Evolutionary conservation across 148 eudicot genomes (phyloP), one percentile per base, ranked within the genome.

Genomic region (Talinum fruticosum): DNA sequence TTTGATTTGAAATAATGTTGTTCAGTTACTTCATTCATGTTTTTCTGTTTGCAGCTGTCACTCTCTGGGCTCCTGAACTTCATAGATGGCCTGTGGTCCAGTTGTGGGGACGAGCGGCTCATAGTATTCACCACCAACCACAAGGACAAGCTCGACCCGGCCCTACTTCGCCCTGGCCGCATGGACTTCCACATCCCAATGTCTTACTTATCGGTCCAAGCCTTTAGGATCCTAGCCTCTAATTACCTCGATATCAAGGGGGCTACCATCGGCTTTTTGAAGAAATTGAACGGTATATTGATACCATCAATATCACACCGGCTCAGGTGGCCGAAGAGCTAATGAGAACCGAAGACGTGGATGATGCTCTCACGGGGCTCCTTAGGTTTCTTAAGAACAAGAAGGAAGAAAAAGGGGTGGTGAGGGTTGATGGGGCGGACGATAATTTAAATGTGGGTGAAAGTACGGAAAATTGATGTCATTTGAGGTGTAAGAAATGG

Each of bases 261-360:
- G 26, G 74, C 36, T 12, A 72, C 0, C 87, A 86, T 33, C 37
- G 28, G 36, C 81, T 81, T 1, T 84, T 81, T 19, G 68, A 41
- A 0, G 84, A 84, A 69, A 87, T 90, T 38, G 87, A 78, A 65
- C 66, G 67, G 37, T 68, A 86, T 12, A 77, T 90, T 0, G 24
- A 72, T 4, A 18, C 38, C 8, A 69, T 66, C 1, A 70, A 85
- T 12, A 86, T 77, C 29, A 80, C 89, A 26, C 90, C 93, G 21
- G 90, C 93, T 10, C 88, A 90, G 59, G 81, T 87, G 19, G 93
- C 89, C 1, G 93, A 90, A 81, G 88, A 87, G 59, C 81, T 90
- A 36, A 90, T 87, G 82, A 84, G 80, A 28, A 83, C 49, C 34
- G 87, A 86, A 49, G 86, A 86, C 21, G 62, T 71, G 14, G 86